Conservation (phyloP, 257 asterid genomes). For the Dorcoceras hygrometricum region DNA sequence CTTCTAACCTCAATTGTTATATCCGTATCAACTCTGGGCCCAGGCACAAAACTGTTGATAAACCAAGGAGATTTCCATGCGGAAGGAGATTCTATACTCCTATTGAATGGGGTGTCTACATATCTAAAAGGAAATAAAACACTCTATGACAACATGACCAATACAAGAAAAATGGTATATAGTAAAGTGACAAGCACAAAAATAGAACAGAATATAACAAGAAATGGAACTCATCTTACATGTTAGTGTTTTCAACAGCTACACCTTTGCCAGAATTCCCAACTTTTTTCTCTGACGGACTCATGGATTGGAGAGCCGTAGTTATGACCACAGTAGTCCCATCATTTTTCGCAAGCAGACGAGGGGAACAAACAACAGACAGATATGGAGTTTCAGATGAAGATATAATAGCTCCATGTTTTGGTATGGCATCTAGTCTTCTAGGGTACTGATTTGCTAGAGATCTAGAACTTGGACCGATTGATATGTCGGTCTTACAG, state of each 20-base stretch:
- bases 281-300: conserved; percentile 46
- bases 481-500: conserved; percentile 39
- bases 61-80: conserved; percentile 99
- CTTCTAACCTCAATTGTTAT: conserved; percentile 70
- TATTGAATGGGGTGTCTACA: conserved; percentile 74
- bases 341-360: conserved; percentile 47
- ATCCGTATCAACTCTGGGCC: conserved; percentile 78
- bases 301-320: conserved; percentile 46
- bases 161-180: not conserved
- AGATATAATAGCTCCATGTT: conserved; percentile 42
- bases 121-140: conserved; percentile 34
- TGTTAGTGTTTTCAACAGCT: conserved; percentile 50
- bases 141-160: conserved; percentile 15
- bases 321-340: conserved; percentile 44
- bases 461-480: conserved; percentile 37
- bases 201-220: not conserved
- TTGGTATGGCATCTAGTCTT: conserved; percentile 45
- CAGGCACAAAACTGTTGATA: conserved; percentile 60
- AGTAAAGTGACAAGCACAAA: conserved; percentile 6
- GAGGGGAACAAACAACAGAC: conserved; percentile 70
- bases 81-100: conserved; percentile 87
- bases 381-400: conserved; percentile 49
- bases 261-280: conserved; percentile 51
- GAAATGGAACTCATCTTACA: conserved; percentile 47
- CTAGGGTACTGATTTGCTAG: conserved; percentile 37